Evolutionary conservation across 306 rosid genomes (phyloP), one percentile per base, ranked within the genome.

Genomic region (Vachellia pachyceras): DNA sequence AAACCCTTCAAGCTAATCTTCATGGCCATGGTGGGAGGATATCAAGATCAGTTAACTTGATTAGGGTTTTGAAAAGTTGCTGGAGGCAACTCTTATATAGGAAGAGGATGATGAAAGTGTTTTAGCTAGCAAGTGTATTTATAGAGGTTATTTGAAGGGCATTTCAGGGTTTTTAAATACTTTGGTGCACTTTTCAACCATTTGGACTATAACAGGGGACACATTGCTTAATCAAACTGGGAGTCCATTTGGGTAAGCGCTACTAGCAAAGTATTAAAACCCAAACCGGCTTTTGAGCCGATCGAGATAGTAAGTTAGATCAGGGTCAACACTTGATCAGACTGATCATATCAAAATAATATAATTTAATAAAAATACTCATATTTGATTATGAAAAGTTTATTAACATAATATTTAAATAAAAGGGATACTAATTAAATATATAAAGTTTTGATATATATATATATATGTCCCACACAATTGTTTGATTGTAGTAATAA

Each of bases 1-100:
- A 92, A 80, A 80, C 75, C 69, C 65, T 18, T 75, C 45, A 85
- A 84, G 86, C 87, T 69, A 77, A 75, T 71, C 57, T 84, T 87
- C 17, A 86, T 25, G 84, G 91, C 91, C 92, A 90, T 88, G 69
- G 46, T 33, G 42, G 25, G 46, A 69, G 13, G 13, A 45, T 45
- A 45, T 69, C 70, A 63, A 85, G 61, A 44, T 9, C 46, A 68
- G 2, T 63, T 22, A 79, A 61, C 78, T 79, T 25, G 9, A 20
- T 9, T 7, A 12, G 75, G 71, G 37, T 33, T 61, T 29, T 13
- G n/a, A 40, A 61, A 5, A 29, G 40, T 29, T 29, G 33, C 33
- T 29, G 68, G 40, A 50, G 60, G 17, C 41, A 35, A 6, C 69
- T 29, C 18, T 29, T 5, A 5, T 17, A 22, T 67, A 5, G 20